Evolutionary conservation across 306 rosid genomes (phyloP), one percentile per base, ranked within the genome.

Genomic region (Chamaecrista fasciculata): DNA sequence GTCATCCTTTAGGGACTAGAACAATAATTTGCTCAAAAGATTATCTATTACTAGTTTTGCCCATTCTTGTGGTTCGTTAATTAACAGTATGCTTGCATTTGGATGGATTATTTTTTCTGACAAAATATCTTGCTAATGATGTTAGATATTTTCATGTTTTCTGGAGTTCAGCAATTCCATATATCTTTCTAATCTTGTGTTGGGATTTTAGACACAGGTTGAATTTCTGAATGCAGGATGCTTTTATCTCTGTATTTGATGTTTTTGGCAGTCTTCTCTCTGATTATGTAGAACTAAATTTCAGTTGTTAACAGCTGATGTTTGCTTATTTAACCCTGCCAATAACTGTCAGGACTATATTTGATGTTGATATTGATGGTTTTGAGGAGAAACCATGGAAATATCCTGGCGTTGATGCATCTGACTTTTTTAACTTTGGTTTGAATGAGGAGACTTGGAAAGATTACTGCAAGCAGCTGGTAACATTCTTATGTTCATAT

Each of bases 371-470:
- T 76, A 78, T 89, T 58, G 99, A 91, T 51, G 70, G 85, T 83
- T 91, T 95, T 80, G 97, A 95, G 79, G 97, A 95, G 78, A 95
- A 89, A 65, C 96, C 97, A 10, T 95, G 99, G 99, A 91, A 91
- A 78, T 84, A 81, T 83, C 89, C 90, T 3, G 81, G 84, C 76
- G 86, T 83, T 67, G 99, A 95, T 64, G 15, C 50, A n/a, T 84
- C 99, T 0, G 97, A 91, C 76, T 95, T 84, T 79, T 95, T 95
- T 88, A 95, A 95, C 81, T 91, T 95, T 31, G 95, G 96, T 49
- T 80, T 95, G 75, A 95, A 85, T 73, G 99, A 95, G 73, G 99
- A 95, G 43, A 81, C 87, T 81, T 95, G 99, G 99, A 95, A 82
- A 80, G 96, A 87, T 78, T 95, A 95, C 82, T 87, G 97, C 92